Conservation (phyloP, 768 basidiomycete genomes). For the Tylopilus felleus region DNA sequence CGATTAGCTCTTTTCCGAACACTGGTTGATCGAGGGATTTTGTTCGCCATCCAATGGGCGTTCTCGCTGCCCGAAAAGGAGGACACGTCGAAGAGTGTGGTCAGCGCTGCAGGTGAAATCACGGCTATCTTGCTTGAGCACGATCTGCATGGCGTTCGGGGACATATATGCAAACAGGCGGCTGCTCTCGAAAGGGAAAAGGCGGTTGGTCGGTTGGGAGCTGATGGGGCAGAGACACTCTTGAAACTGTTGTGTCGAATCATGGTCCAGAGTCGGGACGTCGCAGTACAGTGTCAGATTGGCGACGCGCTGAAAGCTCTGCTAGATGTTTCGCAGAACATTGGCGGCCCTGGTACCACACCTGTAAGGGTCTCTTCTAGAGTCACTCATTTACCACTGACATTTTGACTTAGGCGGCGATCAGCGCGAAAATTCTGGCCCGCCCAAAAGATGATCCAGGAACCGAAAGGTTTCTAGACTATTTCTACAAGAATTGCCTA, state of each 20-base stretch:
- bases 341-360: slow-evolving; percentile 35
- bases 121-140: slow-evolving; percentile 85
- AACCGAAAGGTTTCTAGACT: slow-evolving; percentile 86
- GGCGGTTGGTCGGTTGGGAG: slow-evolving; percentile 50
- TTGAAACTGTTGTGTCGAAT: slow-evolving; percentile 72
- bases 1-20: slow-evolving; percentile 83
- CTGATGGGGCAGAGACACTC: slow-evolving; percentile 68
- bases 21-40: slow-evolving; percentile 82
- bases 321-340: slow-evolving; percentile 67
- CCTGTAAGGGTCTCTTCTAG: slow-evolving; percentile 26
- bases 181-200: slow-evolving; percentile 66
- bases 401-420: slow-evolving; percentile 21
- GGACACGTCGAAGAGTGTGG: slow-evolving; percentile 48
- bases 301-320: slow-evolving; percentile 83
- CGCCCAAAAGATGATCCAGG: slow-evolving; percentile 78
- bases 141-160: slow-evolving; percentile 81
- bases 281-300: slow-evolving; percentile 87
- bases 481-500: slow-evolving; percentile 86
- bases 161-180: slow-evolving; percentile 81
- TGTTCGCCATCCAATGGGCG: slow-evolving; percentile 93
- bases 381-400: slow-evolving; percentile 3
- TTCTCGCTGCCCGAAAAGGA: slow-evolving; percentile 65
- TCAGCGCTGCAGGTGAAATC: slow-evolving; percentile 83
- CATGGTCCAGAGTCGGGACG: slow-evolving; percentile 73
- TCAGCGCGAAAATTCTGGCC: slow-evolving; percentile 44